Percentiles rank a stretch among this genome's conserved stretches.
These are phyloP conservation scores for Oidiodendron maius DNA, from an alignment of 495 filamentous ascomycete genomes.

Conservation along the genomic window DNA sequence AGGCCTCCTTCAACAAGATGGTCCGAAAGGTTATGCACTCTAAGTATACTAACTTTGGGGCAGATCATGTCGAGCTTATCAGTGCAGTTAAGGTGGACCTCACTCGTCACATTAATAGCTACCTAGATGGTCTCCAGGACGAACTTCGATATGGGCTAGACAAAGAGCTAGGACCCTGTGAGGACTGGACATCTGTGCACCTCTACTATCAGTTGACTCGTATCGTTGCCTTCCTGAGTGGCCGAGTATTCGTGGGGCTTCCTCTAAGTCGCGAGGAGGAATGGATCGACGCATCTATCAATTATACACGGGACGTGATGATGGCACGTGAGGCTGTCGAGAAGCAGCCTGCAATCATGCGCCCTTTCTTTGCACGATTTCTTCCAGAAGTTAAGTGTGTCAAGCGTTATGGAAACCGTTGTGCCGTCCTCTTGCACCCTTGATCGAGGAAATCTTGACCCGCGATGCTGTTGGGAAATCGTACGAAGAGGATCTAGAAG, in stretches of 20 bases:
- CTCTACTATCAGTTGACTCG: slow-evolving; percentile 33
- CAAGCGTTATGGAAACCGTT: not conserved
- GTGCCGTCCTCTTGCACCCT: not conserved
- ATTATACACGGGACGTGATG: no score
- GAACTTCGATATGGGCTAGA: slow-evolving; percentile 5
- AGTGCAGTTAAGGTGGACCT: slow-evolving; percentile 11
- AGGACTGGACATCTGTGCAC: slow-evolving; percentile 34
- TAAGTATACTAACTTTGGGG: slow-evolving; percentile 12
- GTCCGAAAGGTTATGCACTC: not conserved
- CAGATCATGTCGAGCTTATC: not conserved
- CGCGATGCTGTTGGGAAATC: not conserved
- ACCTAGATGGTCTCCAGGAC: slow-evolving; percentile 5
- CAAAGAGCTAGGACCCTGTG: slow-evolving; percentile 10
- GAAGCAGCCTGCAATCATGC: slow-evolving; percentile 15
- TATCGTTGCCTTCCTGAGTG: slow-evolving; percentile 51
- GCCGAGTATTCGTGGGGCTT: slow-evolving; percentile 51
- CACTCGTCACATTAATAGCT: slow-evolving; percentile 8
- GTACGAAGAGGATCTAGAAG: not conserved
- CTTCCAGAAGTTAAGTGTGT: not conserved
- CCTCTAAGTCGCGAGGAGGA: slow-evolving; percentile 45
- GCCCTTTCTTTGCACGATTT: not conserved
- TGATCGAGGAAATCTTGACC: not conserved
- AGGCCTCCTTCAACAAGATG: not conserved
- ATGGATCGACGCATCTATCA: slow-evolving; percentile 52
- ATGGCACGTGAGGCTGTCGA: not conserved